These are phyloP conservation scores for Chlorella sp. DNA, from an alignment of 139 green algal genomes.

Conservation along the genomic window DNA sequence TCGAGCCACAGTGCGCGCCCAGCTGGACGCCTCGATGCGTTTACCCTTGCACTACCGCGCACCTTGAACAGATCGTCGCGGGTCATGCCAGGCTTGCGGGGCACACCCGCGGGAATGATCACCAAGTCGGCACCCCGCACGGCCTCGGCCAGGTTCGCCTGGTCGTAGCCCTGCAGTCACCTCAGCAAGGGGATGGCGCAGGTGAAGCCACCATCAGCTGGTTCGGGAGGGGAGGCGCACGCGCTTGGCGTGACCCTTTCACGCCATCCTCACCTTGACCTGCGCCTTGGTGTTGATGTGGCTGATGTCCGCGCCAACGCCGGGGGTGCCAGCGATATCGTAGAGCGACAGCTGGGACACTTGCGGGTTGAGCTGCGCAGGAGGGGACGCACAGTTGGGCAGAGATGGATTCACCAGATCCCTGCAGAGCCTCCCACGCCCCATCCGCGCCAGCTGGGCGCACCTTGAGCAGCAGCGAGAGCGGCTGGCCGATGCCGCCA, in stretches of 20 bases:
- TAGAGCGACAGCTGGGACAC: constrained; percentile 44
- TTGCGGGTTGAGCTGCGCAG: constrained; percentile 46
- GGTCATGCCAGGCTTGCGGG: constrained; percentile 99
- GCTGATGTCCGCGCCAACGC: constrained; percentile 89
- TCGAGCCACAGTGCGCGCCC: too few species aligned
- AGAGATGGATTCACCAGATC: too few species aligned
- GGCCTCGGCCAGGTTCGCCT: constrained; percentile 58
- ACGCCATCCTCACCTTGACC: constrained; percentile 58
- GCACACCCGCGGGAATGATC: constrained; percentile 95
- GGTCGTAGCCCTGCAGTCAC: constrained; percentile 46
- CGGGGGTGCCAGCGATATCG: constrained; percentile 63
- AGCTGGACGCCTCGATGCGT: too few species aligned
- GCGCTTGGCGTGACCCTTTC: too few species aligned
- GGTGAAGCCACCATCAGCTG: too few species aligned
- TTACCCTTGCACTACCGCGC: too few species aligned
- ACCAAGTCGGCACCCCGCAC: constrained; percentile 68
- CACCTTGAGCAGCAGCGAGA: constrained; percentile 92
- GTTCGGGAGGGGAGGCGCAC: too few species aligned
- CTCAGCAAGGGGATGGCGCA: too few species aligned
- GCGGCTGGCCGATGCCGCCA: constrained; percentile 95
- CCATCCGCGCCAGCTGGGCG: too few species aligned
- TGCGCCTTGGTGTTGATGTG: constrained; percentile 94
- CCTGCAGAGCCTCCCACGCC: too few species aligned
- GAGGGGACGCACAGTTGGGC: neutral
- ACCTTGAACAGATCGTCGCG: constrained; percentile 98